Base-by-base conservation (phyloP, 495 filamentous ascomycete genomes). In the Amphirosellinia nigrospora region DNA sequence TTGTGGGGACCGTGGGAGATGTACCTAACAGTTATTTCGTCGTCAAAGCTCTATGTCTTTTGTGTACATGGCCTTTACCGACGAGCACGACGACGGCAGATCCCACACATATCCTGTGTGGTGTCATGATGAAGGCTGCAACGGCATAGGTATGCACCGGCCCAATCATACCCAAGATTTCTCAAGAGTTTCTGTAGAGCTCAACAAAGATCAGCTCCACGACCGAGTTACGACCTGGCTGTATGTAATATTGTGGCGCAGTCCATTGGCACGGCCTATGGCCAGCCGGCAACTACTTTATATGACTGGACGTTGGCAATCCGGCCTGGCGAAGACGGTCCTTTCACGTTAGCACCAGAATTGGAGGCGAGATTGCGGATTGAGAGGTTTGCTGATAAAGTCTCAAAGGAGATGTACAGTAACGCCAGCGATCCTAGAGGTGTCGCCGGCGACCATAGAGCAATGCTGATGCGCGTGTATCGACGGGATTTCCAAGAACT, bases 231-330 rank as follows among this genome's bases (percentile, higher is more conserved):
- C 89, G 68, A 97, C 94, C 0, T 97, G 94, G 94, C 93, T 19
- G 90, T 93, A 13, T 95, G 93, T 76, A 97, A 97, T 76, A 93
- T 96, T 74, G 93, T 97, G 55, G 90, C 93, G n/a, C 94, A 97
- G 79, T 92, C 91, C 64, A 90, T 96, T 67, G 92, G 93, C 10
- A 97, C 94, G 9, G 94, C 93, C 19, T 94, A 97, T 77, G 94
- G 94, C 41, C 94, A 97, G 75, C 94, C 94, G 7, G 91, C 94
- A 2, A 90, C 91, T n/a, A 94, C 91, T 7, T 77, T 94, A 15
- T 97, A 96, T 75, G 94, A 96, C 79, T 95, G 92, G 89, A 94
- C 93, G 0, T 77, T 96, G 45, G 88, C 88, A 10, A 83, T 89
- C 26, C 85, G 86, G 32, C 87, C 89, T 23, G 87, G 87, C 7